Percentiles rank a stretch among this genome's conserved stretches.
These are phyloP conservation scores for Naganishia albida DNA, from an alignment of 1,284 basidiomycete genomes.

Conservation along the genomic window DNA sequence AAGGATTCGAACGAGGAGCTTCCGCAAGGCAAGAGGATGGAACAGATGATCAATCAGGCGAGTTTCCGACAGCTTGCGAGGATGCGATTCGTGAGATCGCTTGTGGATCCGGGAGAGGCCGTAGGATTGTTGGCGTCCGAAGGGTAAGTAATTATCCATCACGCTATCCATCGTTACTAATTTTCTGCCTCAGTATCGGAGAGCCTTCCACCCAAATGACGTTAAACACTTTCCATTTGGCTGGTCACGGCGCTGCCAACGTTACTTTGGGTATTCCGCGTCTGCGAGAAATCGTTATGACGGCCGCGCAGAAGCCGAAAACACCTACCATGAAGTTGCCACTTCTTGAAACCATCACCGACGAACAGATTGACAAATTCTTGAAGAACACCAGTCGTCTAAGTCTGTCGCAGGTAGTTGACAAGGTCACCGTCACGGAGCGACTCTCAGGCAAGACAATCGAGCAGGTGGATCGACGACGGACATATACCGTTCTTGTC, in stretches of 20 bases:
- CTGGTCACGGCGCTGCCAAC: slow-evolving; percentile 97
- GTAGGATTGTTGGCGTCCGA: slow-evolving; percentile 97
- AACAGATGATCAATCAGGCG: slow-evolving; percentile 59
- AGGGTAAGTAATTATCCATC: slow-evolving; percentile 63
- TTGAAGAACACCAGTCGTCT: slow-evolving; percentile 88
- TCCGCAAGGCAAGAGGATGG: slow-evolving; percentile 55
- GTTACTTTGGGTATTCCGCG: slow-evolving; percentile 99
- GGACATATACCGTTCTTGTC: slow-evolving; percentile 79
- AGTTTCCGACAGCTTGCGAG: slow-evolving; percentile 81
- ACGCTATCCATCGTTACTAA: slow-evolving; percentile 31
- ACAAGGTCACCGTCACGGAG: slow-evolving; percentile 81
- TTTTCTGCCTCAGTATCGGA: slow-evolving; percentile 68
- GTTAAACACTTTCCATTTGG: slow-evolving; percentile 99
- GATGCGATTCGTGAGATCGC: slow-evolving; percentile 85
- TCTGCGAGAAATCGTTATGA: slow-evolving; percentile 98
- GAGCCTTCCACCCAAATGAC: slow-evolving; percentile 99
- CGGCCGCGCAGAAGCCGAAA: slow-evolving; percentile 92
- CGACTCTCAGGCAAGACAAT: slow-evolving; percentile 66
- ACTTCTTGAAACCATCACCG: slow-evolving; percentile 60
- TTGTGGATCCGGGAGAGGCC: slow-evolving; percentile 96
- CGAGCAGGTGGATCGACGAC: slow-evolving; percentile 60
- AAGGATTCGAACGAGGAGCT: slow-evolving; percentile 49
- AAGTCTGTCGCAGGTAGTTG: slow-evolving; percentile 84
- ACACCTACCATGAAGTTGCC: slow-evolving; percentile 98
- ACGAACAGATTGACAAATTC: slow-evolving; percentile 70